Conservation (phyloP, 108 stramenopile genomes). For the Pseudonitzschia pungens region DNA sequence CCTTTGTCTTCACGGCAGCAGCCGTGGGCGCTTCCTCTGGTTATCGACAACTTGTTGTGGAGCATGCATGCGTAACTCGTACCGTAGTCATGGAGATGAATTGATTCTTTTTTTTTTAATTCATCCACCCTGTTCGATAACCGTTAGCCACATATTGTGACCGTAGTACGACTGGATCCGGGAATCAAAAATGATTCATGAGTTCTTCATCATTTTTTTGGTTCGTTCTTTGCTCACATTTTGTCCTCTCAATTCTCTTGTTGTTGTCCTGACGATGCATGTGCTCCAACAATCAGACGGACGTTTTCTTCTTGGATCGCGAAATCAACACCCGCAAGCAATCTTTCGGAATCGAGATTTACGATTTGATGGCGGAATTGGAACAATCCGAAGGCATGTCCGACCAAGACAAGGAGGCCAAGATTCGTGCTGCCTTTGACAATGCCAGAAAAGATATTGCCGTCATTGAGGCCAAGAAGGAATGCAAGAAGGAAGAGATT, state of each 20-base stretch:
- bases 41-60: too few species aligned
- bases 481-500: constrained; percentile 71
- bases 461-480: constrained; percentile 66
- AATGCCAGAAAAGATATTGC: constrained; percentile 71
- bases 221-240: neutral
- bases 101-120: too few species aligned
- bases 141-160: neutral
- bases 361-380: constrained; percentile 72
- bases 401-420: constrained; percentile 56
- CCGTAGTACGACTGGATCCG: constrained; percentile 3
- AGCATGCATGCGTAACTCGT: too few species aligned
- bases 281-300: constrained; percentile 57
- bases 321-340: constrained; percentile 88
- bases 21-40: too few species aligned
- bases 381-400: constrained; percentile 43
- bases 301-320: constrained; percentile 84
- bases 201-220: neutral
- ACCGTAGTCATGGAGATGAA: too few species aligned
- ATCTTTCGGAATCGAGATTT: constrained; percentile 76
- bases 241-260: neutral
- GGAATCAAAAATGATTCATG: neutral
- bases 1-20: too few species aligned
- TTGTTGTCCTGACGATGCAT: neutral
- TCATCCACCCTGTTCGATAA: too few species aligned
- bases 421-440: constrained; percentile 61